Base-by-base conservation (phyloP, 257 asterid species). In the Fraxinus cuspidata region DNA sequence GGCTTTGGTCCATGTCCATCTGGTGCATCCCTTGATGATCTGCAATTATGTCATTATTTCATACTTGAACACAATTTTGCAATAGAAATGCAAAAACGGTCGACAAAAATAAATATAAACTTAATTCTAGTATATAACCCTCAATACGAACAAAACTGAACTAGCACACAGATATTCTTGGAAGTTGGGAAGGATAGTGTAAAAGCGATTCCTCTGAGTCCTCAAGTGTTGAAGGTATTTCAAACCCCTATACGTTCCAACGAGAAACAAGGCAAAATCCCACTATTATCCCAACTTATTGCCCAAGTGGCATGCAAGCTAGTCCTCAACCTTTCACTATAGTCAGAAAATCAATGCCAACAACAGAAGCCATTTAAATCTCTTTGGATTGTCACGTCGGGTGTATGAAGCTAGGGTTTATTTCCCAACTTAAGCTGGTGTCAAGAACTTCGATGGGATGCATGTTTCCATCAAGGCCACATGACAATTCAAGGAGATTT, bases 1-100 rank as follows among this genome's bases (percentile, higher is more conserved):
- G 91, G 85, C 79, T 85, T 91, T 64, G 85, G 86, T 70, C 86
- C 90, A 34, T 73, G 92, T 79, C 89, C 96, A 77, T 90, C 94
- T 7, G 88, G 81, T 63, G 92, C 72, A 73, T 92, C 97, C 88
- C 97, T 90, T 37, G 94, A 77, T 78, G 97, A 82, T 84, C 98
- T 94, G 88, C 72, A 81, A 77, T 77, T 51, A 75, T 47, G n/a
- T 15, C 56, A 47, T 47, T 15, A 40, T 47, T 13, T 47, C 19
- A 47, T 47, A 47, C 6, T 15, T 3, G 7, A 47, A 47, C 56
- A 47, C 56, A 47, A 15, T 47, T 47, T 47, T 13, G 56, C n/a
- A 47, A 15, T 5, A 47, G n/a, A 47, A 47, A 47, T 2, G 19
- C 19, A 3, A 47, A 47, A 47, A 44, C 3, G 6, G 56, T 13